Evolutionary conservation across 2,329 filamentous ascomycete species (phyloP), one percentile per base, ranked within the genome.

Genomic region (Thelonectria discophora): DNA sequence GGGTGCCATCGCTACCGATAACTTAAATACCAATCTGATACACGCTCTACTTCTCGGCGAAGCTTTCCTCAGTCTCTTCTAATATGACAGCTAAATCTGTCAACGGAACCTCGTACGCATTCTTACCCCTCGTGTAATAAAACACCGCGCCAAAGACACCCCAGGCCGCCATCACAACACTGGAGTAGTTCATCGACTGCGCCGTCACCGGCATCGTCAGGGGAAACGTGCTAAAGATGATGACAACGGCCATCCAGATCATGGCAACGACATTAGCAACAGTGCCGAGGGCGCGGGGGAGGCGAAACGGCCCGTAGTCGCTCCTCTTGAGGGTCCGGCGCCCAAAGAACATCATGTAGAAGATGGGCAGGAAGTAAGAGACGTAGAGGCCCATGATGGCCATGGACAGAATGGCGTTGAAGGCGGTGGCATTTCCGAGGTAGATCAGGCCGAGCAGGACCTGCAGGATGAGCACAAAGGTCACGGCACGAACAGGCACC

Each of bases 101-200:
- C 37, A 60, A 24, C 2, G 72, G 72, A 17, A 75, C 68, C 49
- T 72, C 34, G 8, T 69, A 76, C 58, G 75, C 74, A 1, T 63
- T 30, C 13, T 59, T 65, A 0, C 72, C 74, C 5, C 51, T 51
- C 0, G 58, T 48, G 1, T 60, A 52, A 42, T 78, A 81, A 40
- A 78, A 80, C 2, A 72, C 30, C 0, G 69, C 67, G 0, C 79
- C 78, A 32, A 77, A 70, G 0, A 73, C 24, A 1, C 77, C 52
- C 79, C 78, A 81, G 0, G 75, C 79, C 3, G 70, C 71, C 65
- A 82, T 67, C 0, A 83, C 79, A 0, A 81, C 79, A 34, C 74
- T 74, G 0, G 76, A 75, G 57, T 83, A 83, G 45, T 83, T 84
- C 79, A 84, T 83, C 15, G 76, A 80, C 37, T 78, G 72, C 0